Evolutionary conservation across 163 green algal species (phyloP), one percentile per base, ranked within the genome.

Genomic region (Scenedesmus sp.): DNA sequence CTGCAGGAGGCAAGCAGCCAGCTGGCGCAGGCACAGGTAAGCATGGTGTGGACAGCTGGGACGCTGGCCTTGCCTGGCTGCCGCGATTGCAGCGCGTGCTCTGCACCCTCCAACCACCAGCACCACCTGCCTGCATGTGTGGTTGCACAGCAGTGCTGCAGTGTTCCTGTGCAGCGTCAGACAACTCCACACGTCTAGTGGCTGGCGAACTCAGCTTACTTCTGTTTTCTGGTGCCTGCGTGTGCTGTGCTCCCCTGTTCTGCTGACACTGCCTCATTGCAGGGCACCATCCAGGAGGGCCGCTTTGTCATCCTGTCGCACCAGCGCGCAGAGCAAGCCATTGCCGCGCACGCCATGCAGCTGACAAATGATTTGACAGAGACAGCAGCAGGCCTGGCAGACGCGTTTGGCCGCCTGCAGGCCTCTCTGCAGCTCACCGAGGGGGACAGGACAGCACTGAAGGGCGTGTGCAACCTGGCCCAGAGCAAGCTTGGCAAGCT

Each of bases 241-340:
- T 78, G 81, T 53, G 26, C 61, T 65, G 22, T 35, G 22, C 42
- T 26, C 0, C 42, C 26, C n/a, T n/a, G 56, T 70, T 20, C 56
- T n/a, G 56, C 22, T n/a, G 56, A 33, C 56, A 70, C 65, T 40
- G 30, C 65, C 65, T 4, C 30, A 76, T 30, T 59, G 7, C 92
- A 90, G 42, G 59, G 91, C 43, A 92, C 85, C 26, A 92, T 96
- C 42, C 86, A 96, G 88, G 96, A 99, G 93, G 93, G 96, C 1
- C 94, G 97, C 24, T 97, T 96, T 90, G 85, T 98, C 12, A 95
- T 98, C 43, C 85, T 91, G 3, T 92, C 89, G 0, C 96, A 98
- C 51, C 90, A 94, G 85, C 93, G 94, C 18, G 93, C 93, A 3
- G 97, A 98, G 93, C 90, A 95, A 65, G 93, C 94, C 10, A 93